Evolutionary conservation across 1,284 basidiomycete genomes (phyloP).

Genomic region (Ganoderma multipileum): DNA sequence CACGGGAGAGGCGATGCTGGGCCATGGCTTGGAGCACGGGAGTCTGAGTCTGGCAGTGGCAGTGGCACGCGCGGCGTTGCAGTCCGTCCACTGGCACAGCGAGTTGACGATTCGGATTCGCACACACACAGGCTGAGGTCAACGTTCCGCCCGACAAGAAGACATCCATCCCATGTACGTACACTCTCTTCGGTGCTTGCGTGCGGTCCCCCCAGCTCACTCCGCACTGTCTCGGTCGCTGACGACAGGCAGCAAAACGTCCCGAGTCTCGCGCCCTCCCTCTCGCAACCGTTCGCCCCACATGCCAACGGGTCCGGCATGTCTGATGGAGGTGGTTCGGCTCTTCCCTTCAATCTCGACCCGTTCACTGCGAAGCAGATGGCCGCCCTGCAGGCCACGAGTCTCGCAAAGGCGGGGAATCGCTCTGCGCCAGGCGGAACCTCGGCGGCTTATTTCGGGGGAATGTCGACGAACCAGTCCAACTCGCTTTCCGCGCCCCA

Average conservation of each 20-base stretch:
- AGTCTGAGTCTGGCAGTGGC: no score
- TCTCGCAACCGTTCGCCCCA: slow-evolving; percentile 2
- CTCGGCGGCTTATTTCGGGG: slow-evolving; percentile 71
- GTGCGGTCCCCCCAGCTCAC: slow-evolving; percentile 2
- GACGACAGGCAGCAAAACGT: slow-evolving; percentile 31
- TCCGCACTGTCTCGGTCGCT: background rate
- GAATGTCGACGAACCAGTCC: slow-evolving; percentile 55
- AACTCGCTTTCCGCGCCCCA: slow-evolving; percentile 32
- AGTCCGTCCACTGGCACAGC: background rate
- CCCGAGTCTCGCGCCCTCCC: slow-evolving; percentile 16
- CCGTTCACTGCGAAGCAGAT: slow-evolving; percentile 72
- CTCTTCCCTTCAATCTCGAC: slow-evolving; percentile 38
- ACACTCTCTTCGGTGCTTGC: background rate
- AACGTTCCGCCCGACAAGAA: background rate
- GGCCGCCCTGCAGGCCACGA: slow-evolving; percentile 71
- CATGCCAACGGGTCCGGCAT: slow-evolving; percentile 17
- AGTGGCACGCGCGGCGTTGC: slow-evolving; percentile 4
- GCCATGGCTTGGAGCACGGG: no score
- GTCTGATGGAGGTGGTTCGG: slow-evolving; percentile 10
- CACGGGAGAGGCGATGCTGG: background rate
- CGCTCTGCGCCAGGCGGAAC: slow-evolving; percentile 64
- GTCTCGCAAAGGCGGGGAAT: slow-evolving; percentile 66
- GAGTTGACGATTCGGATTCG: slow-evolving; percentile 1
- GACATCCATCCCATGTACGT: slow-evolving; percentile 24
- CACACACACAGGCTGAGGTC: background rate